phyloP scores from a whole-genome alignment of 2,329 filamentous ascomycete species.

The Penicillium brevicompactum region DNA sequence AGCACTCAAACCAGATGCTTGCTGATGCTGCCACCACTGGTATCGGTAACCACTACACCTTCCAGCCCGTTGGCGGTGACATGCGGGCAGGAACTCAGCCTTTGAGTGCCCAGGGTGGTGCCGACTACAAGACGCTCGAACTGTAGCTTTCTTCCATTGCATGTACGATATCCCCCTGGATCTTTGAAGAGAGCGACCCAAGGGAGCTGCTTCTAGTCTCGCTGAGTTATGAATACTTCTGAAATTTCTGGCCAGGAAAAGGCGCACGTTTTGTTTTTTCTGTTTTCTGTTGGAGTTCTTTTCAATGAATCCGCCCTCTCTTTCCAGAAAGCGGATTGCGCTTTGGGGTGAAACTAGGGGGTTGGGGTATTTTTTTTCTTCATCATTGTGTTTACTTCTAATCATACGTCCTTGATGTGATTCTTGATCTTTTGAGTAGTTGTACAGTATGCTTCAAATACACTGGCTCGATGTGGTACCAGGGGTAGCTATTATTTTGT shows the following conservation, averaged over 20 bases:
- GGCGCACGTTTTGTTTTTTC: slow-evolving; percentile 26
- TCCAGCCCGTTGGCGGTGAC: slow-evolving; percentile 39
- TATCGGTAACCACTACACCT: slow-evolving; percentile 44
- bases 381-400: slow-evolving; percentile 26
- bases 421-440: neutral
- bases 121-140: slow-evolving; percentile 46
- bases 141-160: slow-evolving; percentile 34
- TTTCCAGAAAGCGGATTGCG: slow-evolving; percentile 13
- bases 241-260: slow-evolving; percentile 31
- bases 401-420: slow-evolving; percentile 24
- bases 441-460: neutral
- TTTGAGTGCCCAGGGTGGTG: slow-evolving; percentile 42
- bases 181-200: slow-evolving; percentile 15
- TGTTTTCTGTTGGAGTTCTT: slow-evolving; percentile 25
- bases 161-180: slow-evolving; percentile 30
- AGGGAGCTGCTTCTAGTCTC: slow-evolving; percentile 11
- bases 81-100: slow-evolving; percentile 38
- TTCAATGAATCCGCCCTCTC: slow-evolving; percentile 22
- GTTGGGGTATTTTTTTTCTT: slow-evolving; percentile 8
- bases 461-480: neutral
- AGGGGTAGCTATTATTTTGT: neutral
- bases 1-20: slow-evolving; percentile 42
- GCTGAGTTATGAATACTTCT: slow-evolving; percentile 29
- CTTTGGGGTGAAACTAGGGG: slow-evolving; percentile 11
- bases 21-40: slow-evolving; percentile 37